phyloP scores from a whole-genome alignment of 305 asterid genomes.

The Nicotiana rustica region DNA sequence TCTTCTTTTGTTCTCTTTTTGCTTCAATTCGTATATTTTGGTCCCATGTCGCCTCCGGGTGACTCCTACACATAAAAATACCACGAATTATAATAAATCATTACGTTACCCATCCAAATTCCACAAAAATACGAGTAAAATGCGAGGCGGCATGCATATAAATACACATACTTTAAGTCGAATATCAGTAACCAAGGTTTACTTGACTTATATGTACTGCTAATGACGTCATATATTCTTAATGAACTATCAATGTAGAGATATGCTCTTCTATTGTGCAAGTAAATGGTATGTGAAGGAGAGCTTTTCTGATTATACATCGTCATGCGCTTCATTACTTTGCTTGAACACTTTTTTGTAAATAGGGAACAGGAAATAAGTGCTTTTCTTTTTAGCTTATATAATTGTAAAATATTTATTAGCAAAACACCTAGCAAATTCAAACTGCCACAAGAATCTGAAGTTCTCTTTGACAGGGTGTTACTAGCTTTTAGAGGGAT shows the following conservation, averaged over 20 bases:
- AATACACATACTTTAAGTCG: too few relatives aligned
- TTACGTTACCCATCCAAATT: too few relatives aligned
- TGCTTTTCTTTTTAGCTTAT: neutral
- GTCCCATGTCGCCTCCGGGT: too few relatives aligned
- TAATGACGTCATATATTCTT: neutral
- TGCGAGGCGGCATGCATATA: too few relatives aligned
- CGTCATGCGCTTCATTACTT: neutral
- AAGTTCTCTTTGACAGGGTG: neutral
- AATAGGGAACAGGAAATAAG: slow-evolving; percentile 1
- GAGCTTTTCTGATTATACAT: neutral
- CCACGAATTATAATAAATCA: too few relatives aligned
- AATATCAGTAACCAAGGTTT: neutral
- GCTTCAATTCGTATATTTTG: too few relatives aligned
- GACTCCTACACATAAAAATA: too few relatives aligned
- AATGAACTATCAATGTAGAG: neutral
- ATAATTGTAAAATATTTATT: neutral
- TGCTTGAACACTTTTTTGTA: neutral
- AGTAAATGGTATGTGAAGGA: neutral
- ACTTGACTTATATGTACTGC: neutral
- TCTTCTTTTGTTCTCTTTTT: too few relatives aligned
- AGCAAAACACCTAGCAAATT: neutral
- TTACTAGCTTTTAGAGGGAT: neutral
- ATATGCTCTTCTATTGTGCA: neutral
- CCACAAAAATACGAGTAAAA: too few relatives aligned
- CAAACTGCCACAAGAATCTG: slow-evolving; percentile 27